A percentile compares a stretch with the other conserved stretches of the same genome.
phyloP scores from a whole-genome alignment of 148 eudicot species.

The Agrostemma githago region DNA sequence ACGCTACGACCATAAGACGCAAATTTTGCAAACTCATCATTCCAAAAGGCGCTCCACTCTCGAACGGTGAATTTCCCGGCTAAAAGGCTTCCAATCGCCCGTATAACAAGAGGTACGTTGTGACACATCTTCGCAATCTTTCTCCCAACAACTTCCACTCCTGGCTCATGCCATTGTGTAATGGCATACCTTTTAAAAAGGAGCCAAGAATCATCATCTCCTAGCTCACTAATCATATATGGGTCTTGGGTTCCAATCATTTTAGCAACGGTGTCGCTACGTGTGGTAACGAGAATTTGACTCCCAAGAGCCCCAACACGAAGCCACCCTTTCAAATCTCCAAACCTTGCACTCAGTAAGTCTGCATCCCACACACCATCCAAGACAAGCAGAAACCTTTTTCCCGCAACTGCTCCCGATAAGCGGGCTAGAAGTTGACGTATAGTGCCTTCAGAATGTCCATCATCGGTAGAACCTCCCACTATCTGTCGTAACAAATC shows the following conservation, averaged over 20 bases:
- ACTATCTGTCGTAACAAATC: not conserved
- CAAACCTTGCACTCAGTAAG: not conserved
- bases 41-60: conserved; percentile 5
- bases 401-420: not conserved
- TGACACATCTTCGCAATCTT: not conserved
- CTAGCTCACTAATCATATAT: not conserved
- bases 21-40: not conserved
- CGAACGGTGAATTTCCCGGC: not conserved
- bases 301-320: not conserved
- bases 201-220: not conserved
- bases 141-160: not conserved
- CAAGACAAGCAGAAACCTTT: not conserved
- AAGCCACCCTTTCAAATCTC: not conserved
- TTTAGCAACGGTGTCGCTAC: too few species aligned
- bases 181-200: not conserved
- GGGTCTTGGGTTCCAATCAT: not conserved
- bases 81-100: not conserved
- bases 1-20: not conserved
- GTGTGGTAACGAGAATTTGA: too few species aligned
- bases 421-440: not conserved
- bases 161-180: conserved; percentile 2
- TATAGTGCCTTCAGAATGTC: not conserved
- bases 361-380: not conserved
- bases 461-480: too few species aligned
- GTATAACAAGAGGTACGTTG: not conserved